Evolutionary conservation across 192 early-diverging fungal genomes (phyloP).

Genomic region (Chytriomyces confervae): DNA sequence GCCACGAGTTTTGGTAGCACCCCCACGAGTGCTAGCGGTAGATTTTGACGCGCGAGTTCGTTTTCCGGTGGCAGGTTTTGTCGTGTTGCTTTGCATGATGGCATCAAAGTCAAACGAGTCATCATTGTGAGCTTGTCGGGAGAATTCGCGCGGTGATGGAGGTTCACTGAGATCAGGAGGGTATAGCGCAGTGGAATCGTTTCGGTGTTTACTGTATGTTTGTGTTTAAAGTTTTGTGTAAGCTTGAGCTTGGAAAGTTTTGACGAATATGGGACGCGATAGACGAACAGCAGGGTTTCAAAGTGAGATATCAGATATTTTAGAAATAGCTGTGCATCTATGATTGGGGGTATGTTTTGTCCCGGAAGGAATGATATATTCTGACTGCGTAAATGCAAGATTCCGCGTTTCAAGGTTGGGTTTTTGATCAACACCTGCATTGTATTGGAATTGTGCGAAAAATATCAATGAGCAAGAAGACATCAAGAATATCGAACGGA

Average conservation of each 20-base stretch:
- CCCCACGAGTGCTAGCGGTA: too few relatives aligned
- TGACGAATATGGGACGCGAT: too few relatives aligned
- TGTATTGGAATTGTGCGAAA: neutral
- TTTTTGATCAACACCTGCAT: conserved; percentile 11
- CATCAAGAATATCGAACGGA: neutral
- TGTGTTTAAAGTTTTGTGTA: too few relatives aligned
- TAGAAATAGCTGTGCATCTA: conserved; percentile 2
- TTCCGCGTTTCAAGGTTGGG: conserved; percentile 19
- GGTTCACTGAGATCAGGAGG: neutral
- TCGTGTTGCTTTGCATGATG: too few relatives aligned
- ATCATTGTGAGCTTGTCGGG: too few relatives aligned
- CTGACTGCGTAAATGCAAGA: conserved; percentile 1
- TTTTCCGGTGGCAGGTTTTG: too few relatives aligned
- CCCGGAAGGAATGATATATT: conserved; percentile 1
- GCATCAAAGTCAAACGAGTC: too few relatives aligned
- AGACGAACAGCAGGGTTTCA: conserved; percentile 6
- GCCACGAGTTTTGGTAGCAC: too few relatives aligned
- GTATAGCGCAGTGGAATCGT: neutral
- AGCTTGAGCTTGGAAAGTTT: too few relatives aligned
- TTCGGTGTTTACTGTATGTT: neutral
- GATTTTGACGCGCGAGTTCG: too few relatives aligned
- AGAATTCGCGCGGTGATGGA: too few relatives aligned
- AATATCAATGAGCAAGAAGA: neutral
- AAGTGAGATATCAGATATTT: conserved; percentile 1
- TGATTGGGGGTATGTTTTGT: neutral